Percentiles rank a stretch among this genome's conserved stretches.
Evolutionary conservation across 768 basidiomycete genomes (phyloP).

Genomic region (Lactifluus piperatus): DNA sequence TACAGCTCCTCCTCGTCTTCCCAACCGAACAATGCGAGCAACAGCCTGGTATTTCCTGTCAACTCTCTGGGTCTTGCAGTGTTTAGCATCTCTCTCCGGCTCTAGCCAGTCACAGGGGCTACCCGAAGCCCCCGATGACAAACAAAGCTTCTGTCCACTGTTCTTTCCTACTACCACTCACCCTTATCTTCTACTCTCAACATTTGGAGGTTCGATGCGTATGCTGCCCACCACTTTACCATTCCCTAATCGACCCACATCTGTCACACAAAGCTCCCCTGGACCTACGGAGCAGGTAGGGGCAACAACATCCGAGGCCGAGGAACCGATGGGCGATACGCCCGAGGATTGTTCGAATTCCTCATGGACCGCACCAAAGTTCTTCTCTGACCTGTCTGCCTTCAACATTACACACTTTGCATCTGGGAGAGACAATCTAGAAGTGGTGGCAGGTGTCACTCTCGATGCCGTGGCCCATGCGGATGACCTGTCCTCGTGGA

Average conservation of each 20-base stretch:
- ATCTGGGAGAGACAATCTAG: slow-evolving; percentile 11
- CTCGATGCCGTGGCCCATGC: not conserved
- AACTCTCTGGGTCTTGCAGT: not conserved
- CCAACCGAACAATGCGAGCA: not conserved
- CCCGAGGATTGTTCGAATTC: not conserved
- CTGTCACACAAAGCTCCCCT: not conserved
- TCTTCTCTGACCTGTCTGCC: slow-evolving; percentile 8
- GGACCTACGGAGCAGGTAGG: not conserved
- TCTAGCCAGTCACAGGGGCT: not conserved
- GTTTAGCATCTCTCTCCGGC: not conserved
- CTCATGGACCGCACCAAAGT: slow-evolving; percentile 7
- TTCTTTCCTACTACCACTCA: slow-evolving; percentile 1
- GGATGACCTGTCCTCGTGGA: slow-evolving; percentile 12
- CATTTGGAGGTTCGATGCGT: not conserved
- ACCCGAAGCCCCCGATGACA: not conserved
- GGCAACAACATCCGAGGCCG: no score
- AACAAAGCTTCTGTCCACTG: not conserved
- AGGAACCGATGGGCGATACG: not conserved
- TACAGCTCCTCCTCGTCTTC: not conserved
- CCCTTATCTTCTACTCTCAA: not conserved
- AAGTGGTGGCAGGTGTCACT: slow-evolving; percentile 14
- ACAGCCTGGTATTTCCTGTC: not conserved
- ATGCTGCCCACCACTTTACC: not conserved
- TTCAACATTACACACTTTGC: slow-evolving; percentile 16
- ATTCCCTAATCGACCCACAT: not conserved